These are phyloP conservation scores for Taphrina sp. DNA, from an alignment of 1,139 yeast species.

Conservation along the genomic window DNA sequence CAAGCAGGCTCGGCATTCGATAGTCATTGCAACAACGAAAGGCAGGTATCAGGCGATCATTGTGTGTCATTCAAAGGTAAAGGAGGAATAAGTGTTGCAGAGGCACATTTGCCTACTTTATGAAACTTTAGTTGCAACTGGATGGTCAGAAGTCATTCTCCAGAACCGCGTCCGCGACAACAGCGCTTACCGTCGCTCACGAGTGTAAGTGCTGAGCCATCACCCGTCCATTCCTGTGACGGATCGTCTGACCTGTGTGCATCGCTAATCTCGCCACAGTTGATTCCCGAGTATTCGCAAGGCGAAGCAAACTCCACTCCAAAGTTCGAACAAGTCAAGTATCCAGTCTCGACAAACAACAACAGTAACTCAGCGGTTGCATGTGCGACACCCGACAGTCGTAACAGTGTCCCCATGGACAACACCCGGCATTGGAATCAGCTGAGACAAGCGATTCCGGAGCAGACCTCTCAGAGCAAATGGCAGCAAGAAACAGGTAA, in stretches of 20 bases:
- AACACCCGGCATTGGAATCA: not conserved
- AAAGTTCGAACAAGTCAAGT: not conserved
- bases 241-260: no score
- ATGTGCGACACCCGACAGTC: no score
- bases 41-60: no score
- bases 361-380: no score
- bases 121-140: no score
- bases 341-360: not conserved
- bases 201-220: slow-evolving; percentile 5
- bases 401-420: slow-evolving; percentile 1
- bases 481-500: not conserved
- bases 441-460: not conserved
- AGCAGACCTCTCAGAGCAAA: not conserved
- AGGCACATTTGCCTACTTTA: no score
- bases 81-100: no score
- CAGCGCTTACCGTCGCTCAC: slow-evolving; percentile 17
- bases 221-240: no score
- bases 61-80: no score
- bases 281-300: slow-evolving; percentile 17
- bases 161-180: slow-evolving; percentile 20
- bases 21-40: no score
- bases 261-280: no score
- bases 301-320: slow-evolving; percentile 7
- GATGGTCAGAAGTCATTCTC: slow-evolving; percentile 7
- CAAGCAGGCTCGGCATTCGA: no score